Base-by-base conservation (phyloP, 2,329 filamentous ascomycete genomes). In the Periglandula ipomoeae region DNA sequence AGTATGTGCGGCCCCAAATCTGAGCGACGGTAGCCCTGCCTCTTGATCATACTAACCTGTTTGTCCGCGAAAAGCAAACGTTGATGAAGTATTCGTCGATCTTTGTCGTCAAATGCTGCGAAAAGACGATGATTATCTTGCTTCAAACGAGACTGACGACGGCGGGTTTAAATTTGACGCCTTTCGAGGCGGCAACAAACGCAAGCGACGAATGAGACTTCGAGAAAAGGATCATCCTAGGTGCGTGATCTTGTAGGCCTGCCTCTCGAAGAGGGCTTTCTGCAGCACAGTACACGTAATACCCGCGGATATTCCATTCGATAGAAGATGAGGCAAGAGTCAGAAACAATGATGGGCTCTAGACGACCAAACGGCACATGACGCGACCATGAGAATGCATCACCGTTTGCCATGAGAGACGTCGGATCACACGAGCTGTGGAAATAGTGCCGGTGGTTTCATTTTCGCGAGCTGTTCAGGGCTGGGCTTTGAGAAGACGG, bases 21-120 rank as follows among this genome's bases (percentile, higher is more conserved):
- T n/a, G n/a, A n/a, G n/a, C n/a, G n/a, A n/a, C n/a, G n/a, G n/a
- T n/a, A 10, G 6, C 20, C 37, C 37, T 10, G 6, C 19, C 11
- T 39, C 37, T 20, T 11, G 35, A 35, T 19, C n/a, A 41, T 10
- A 22, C 32, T 37, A 30, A 27, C 24, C n/a, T 15, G 5, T 9
- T 9, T 5, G 2, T 20, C 10, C 4, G 7, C 19, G 19, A 32
- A 8, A 22, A 80, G 76, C 85, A 54, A 95, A 95, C 58, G 89
- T 95, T 15, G 88, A 95, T 58, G 89, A 95, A 64, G 87, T 90
- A 42, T 95, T 95, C 66, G 71, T 87, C 56, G 87, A 93, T 64
- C 76, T 94, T 49, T 91, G 87, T 61, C 78, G 87, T 52, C 87
- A 93, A 65, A 89, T 94, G 69, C 80, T 93, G 50, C 76, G 82